Evolutionary conservation across 148 eudicot species (phyloP), one percentile per base, ranked within the genome.

Genomic region (Vaccinium macrocarpon): DNA sequence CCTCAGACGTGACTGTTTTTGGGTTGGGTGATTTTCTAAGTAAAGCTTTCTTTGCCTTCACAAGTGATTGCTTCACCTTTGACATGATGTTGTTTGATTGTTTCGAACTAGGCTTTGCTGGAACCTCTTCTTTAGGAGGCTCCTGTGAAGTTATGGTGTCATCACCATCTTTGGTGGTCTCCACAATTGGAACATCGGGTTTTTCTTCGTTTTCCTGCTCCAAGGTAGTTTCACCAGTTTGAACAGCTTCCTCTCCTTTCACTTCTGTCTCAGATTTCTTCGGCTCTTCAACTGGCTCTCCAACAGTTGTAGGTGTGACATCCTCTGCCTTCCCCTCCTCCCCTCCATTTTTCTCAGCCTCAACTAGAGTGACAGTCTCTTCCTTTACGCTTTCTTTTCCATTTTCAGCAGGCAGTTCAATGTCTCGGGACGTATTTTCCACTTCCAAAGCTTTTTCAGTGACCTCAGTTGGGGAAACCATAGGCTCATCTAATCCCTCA

Each of bases 1-100:
- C 79, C 75, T 93, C 98, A 21, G 89, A 70, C 0, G 93, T 12
- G 52, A 89, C 85, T 12, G 93, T 86, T 83, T 96, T 94, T 0
- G 99, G 76, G 59, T 88, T 89, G 29, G 93, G 88, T n/a, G 98
- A 94, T 87, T 94, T 96, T 73, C 99, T 96, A 51, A 88, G 91
- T 68, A 96, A 89, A 2, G 95, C 98, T 85, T 93, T 96, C 88
- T 91, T 96, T 1, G 95, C 98, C 94, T 96, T 96, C 25, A 92
- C 95, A 6, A 96, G 87, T 0, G 99, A 93, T 78, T 91, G 91
- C 86, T 94, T 96, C 88, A 96, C 90, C 88, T 94, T 96, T 53
- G 96, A 87, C 21, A 96, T 72, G 29, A 96, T 86, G 76, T 83
- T 93, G 79, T 88, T 87, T 18, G 97, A 94, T 70, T 87, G 91